Base-by-base conservation (phyloP, 345 rosid species). In the Hypericum androsaemum region DNA sequence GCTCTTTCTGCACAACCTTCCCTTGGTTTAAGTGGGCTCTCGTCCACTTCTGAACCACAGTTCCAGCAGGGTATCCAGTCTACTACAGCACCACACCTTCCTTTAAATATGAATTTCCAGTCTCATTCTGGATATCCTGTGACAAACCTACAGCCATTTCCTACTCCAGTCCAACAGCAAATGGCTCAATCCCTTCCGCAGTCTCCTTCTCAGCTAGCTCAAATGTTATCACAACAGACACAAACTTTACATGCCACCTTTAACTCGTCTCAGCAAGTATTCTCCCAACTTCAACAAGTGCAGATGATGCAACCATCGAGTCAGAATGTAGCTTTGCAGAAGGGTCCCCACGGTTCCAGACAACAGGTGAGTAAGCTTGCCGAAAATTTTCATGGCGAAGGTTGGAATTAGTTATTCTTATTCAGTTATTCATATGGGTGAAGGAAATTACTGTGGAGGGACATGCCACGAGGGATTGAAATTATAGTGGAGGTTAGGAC, bases 121-220 rank as follows among this genome's bases (percentile, higher is more conserved):
- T 62, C 83, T 47, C 74, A 63, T 62, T 49, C 68, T 62, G 11
- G 40, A 53, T 52, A 88, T 52, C n/a, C 68, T 53, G 63, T 66
- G 11, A 60, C 77, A 56, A 80, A 63, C 68, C 89, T 77, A 42
- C 78, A 64, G 41, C 82, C 78, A 48, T 13, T 72, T 38, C 65
- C 69, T 64, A 73, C 72, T 70, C 71, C 76, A 37, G 52, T 38
- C 54, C 89, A 76, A 65, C 95, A 81, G 65, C 86, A 73, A 54
- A 53, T 67, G 37, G 80, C 57, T 64, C 92, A 71, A 67, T 74
- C 84, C 28, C 69, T 65, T 70, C 94, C 77, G 71, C 94, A 81
- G 71, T 85, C 98, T 54, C 95, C 98, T 45, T 88, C 98, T 53
- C 84, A 74, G 61, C 71, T 92, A 64, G 96, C 97, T 62, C 94